Evolutionary conservation across 805 yeast species (phyloP).

Genomic region (Metschnikowia peoriensis): DNA sequence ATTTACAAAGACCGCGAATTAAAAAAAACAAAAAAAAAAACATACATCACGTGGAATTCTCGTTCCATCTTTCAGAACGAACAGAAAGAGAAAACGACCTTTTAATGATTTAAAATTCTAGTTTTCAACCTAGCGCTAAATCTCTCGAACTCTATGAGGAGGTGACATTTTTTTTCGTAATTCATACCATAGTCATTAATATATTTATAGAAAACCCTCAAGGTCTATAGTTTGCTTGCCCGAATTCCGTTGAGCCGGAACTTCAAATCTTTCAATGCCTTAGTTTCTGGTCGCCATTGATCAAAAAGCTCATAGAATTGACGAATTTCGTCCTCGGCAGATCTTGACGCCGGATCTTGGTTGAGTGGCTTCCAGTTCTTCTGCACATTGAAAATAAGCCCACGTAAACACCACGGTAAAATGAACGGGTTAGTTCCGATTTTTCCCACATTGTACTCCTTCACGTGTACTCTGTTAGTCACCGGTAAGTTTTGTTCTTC

Average conservation of each 20-base stretch:
- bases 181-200: no score
- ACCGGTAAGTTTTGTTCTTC: conserved; percentile 23
- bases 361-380: conserved; percentile 47
- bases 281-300: conserved; percentile 83
- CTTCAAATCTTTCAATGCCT: conserved; percentile 78
- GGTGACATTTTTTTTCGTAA: no score
- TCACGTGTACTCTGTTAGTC: conserved; percentile 36
- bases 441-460: conserved; percentile 59
- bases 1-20: no score
- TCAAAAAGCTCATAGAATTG: conserved; percentile 70
- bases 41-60: no score
- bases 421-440: conserved; percentile 78
- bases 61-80: no score
- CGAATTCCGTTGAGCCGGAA: conserved; percentile 63
- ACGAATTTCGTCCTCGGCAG: conserved; percentile 53
- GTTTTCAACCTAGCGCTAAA: no score
- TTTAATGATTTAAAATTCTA: no score
- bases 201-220: not conserved
- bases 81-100: no score
- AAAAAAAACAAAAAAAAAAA: no score
- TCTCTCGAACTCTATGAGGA: no score
- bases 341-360: conserved; percentile 10
- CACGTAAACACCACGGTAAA: conserved; percentile 91
- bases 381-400: conserved; percentile 60
- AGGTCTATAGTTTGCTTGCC: conserved; percentile 35